phyloP scores from a whole-genome alignment of 768 basidiomycete genomes.

The Leccinum ochraceum region DNA sequence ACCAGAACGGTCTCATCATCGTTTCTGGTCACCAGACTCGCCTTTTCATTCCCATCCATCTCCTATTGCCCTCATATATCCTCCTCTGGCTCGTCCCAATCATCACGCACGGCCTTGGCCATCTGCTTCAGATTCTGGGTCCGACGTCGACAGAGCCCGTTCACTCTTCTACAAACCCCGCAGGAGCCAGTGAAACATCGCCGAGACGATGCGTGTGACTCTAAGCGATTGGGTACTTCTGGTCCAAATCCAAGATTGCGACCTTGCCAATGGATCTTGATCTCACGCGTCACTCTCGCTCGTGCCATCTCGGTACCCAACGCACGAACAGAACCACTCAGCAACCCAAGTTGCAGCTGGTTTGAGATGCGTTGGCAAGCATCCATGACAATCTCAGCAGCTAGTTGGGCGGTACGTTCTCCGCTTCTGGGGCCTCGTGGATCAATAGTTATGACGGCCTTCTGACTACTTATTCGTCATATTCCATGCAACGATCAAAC shows the following conservation, averaged over 20 bases:
- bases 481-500: slow-evolving; percentile 52
- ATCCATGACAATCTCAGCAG: slow-evolving; percentile 66
- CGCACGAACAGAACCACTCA: too few species aligned
- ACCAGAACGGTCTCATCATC: neutral
- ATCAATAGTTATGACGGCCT: slow-evolving; percentile 37
- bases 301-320: slow-evolving; percentile 10
- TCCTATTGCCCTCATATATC: neutral
- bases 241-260: neutral
- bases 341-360: neutral
- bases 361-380: slow-evolving; percentile 52
- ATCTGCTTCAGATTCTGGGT: neutral
- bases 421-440: slow-evolving; percentile 38
- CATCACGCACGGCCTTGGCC: slow-evolving; percentile 39
- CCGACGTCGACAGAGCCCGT: slow-evolving; percentile 1
- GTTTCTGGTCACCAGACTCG: neutral
- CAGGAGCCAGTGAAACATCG: neutral
- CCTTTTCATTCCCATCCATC: neutral
- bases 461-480: slow-evolving; percentile 30
- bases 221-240: neutral
- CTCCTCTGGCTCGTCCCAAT: slow-evolving; percentile 42
- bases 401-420: slow-evolving; percentile 49
- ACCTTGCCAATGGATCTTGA: slow-evolving; percentile 15
- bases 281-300: slow-evolving; percentile 18
- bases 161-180: neutral
- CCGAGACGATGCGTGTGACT: neutral